Conservation (phyloP, 768 basidiomycete genomes). For the Trametes elegans region DNA sequence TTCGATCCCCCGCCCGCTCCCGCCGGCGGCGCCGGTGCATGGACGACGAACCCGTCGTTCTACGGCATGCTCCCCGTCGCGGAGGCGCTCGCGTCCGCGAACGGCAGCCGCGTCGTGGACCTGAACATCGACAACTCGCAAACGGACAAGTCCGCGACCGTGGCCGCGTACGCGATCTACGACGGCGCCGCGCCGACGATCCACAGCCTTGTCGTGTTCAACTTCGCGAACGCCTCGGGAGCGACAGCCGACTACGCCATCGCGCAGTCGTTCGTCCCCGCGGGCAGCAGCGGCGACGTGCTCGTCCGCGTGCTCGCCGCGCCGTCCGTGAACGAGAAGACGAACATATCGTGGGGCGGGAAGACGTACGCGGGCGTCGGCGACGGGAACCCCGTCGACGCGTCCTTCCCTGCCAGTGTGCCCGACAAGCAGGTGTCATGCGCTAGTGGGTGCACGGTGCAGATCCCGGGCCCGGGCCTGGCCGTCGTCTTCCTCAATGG, state of each 20-base stretch:
- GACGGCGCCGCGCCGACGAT: conserved; percentile 45
- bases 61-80: conserved; percentile 48
- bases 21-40: conserved; percentile 30
- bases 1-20: conserved; percentile 43
- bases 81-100: conserved; percentile 41
- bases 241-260: conserved; percentile 41
- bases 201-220: conserved; percentile 46
- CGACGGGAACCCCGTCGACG: conserved; percentile 34
- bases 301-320: conserved; percentile 50
- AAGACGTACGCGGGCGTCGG: conserved; percentile 44
- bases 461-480: conserved; percentile 48
- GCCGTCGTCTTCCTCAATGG: conserved; percentile 41
- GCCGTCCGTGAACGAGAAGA: conserved; percentile 45
- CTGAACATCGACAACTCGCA: conserved; percentile 42
- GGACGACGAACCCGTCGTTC: conserved; percentile 49
- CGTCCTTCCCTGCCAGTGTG: conserved; percentile 29
- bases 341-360: conserved; percentile 60
- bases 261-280: conserved; percentile 33
- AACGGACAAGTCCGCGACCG: conserved; percentile 36
- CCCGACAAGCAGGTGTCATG: conserved; percentile 38
- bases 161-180: conserved; percentile 59
- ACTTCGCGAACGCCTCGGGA: conserved; percentile 44
- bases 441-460: conserved; percentile 42
- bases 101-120: conserved; percentile 45
- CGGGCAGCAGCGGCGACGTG: conserved; percentile 29